A percentile compares a stretch with the other conserved stretches of the same genome.
phyloP scores from a whole-genome alignment of 2,329 filamentous ascomycete genomes.

The Fusarium sp. region DNA sequence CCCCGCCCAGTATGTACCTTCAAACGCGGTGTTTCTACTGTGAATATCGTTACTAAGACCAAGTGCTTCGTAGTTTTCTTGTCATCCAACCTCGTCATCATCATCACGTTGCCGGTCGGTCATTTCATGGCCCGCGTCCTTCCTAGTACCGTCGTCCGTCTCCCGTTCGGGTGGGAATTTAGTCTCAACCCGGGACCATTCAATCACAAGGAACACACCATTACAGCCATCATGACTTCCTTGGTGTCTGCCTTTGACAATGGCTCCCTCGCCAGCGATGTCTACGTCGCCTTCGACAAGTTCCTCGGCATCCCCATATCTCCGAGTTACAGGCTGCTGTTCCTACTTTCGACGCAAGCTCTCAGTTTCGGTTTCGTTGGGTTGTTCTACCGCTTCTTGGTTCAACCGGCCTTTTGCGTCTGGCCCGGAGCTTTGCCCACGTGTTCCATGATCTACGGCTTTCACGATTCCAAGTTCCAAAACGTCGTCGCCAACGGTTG shows the following conservation, averaged over 20 bases:
- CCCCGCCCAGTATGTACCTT: background rate
- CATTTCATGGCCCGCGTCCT: background rate
- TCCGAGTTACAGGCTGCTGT: conserved; percentile 42
- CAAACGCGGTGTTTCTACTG: background rate
- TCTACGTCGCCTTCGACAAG: conserved; percentile 54
- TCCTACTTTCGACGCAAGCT: conserved; percentile 50
- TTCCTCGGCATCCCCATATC: conserved; percentile 4
- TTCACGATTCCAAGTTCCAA: conserved; percentile 41
- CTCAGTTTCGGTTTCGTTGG: conserved; percentile 55
- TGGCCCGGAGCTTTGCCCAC: conserved; percentile 55
- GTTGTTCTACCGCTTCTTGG: conserved; percentile 50
- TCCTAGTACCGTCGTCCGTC: background rate
- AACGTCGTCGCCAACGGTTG: conserved; percentile 11
- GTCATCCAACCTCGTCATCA: background rate
- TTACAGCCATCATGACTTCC: conserved; percentile 62
- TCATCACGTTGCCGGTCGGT: background rate
- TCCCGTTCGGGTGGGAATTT: background rate
- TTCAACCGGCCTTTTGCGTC: conserved; percentile 53
- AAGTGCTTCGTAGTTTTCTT: background rate
- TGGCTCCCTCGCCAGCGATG: conserved; percentile 51
- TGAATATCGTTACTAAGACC: background rate
- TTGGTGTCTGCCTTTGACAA: conserved; percentile 52
- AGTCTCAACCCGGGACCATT: conserved; percentile 56
- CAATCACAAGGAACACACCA: conserved; percentile 60
- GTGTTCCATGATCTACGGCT: conserved; percentile 51